phyloP scores from a whole-genome alignment of 805 yeast genomes.

The Kluyveromyces lactis region DNA sequence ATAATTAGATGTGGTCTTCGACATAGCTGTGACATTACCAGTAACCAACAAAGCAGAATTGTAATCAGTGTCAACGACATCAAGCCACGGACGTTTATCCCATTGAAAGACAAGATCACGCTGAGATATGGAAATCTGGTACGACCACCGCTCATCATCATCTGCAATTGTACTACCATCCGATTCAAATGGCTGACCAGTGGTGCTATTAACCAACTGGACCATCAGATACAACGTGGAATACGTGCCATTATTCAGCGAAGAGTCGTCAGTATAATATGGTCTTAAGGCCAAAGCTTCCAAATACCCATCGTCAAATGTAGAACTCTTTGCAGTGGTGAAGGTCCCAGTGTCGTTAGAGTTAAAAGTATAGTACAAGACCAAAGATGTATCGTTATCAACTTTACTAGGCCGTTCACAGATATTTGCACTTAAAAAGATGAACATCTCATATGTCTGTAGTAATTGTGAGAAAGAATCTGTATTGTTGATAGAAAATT shows the following conservation, averaged over 20 bases:
- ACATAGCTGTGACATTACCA: constrained; percentile 35
- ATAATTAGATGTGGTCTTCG: constrained; percentile 8
- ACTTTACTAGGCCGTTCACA: constrained; percentile 21
- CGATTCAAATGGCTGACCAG: constrained; percentile 10
- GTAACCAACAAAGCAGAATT: constrained; percentile 59
- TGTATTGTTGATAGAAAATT: constrained; percentile 16
- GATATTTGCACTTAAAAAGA: constrained; percentile 30
- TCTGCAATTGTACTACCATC: background rate
- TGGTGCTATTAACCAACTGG: constrained; percentile 18
- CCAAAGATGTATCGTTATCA: constrained; percentile 11
- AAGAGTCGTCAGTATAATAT: constrained; percentile 5
- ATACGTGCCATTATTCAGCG: constrained; percentile 12
- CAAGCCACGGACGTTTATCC: constrained; percentile 50
- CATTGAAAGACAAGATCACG: constrained; percentile 59
- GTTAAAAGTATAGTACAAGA: constrained; percentile 23
- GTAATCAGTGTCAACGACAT: constrained; percentile 62
- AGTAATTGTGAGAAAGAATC: constrained; percentile 10
- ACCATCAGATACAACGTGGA: constrained; percentile 20
- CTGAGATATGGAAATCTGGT: constrained; percentile 59
- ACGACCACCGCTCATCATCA: constrained; percentile 39
- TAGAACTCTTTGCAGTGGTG: constrained; percentile 8
- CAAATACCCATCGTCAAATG: constrained; percentile 23
- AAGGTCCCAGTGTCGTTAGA: constrained; percentile 14
- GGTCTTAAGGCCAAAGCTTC: constrained; percentile 26
- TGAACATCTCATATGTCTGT: constrained; percentile 17